Base-by-base conservation (phyloP, 2,329 filamentous ascomycete genomes). In the Rutstroemia sp. region DNA sequence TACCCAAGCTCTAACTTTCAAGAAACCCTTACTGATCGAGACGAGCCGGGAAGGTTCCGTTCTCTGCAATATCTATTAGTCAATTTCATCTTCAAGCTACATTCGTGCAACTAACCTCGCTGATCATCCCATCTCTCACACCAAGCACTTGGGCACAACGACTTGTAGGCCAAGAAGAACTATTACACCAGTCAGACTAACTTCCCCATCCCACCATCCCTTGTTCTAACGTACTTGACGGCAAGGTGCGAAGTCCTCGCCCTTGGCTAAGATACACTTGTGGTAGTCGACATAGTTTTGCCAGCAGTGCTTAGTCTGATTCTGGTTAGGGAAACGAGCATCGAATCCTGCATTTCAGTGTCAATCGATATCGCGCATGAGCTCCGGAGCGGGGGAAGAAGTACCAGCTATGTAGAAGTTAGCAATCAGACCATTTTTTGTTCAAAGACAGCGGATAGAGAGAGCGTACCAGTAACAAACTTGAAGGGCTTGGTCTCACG, bases 221-320 rank as follows among this genome's bases (percentile, higher is more conserved):
- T 48, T 51, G 61, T 65, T 45, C 52, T 49, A n/a, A 51, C 73
- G 64, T 86, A 96, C 92, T 87, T 96, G 92, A 71, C 86, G 87
- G 88, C 92, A 97, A 65, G 92, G 92, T 69, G 89, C 87, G 76
- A 97, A 97, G 73, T 96, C 92, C 81, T 97, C 92, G 76, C 92
- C 92, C 84, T 97, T 97, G 78, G 92, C 92, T 73, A 87, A 80
- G 76, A 96, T 91, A 82, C 94, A 99, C 84, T 99, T 99, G 86
- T 99, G 89, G 83, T 99, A 97, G 78, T 99, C 94, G 80, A 99
- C 94, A 79, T 99, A 99, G 84, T 99, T 99, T 77, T 99, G 95
- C 94, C 94, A 99, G 89, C 94, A 99, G 85, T 99, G 92, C 88
- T 96, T 96, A 78, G 92, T 88, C 80, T 94, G 89, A 81, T 99